Evolutionary conservation across 129 eudicot species (phyloP).

Genomic region (Dittrichia graveolens): DNA sequence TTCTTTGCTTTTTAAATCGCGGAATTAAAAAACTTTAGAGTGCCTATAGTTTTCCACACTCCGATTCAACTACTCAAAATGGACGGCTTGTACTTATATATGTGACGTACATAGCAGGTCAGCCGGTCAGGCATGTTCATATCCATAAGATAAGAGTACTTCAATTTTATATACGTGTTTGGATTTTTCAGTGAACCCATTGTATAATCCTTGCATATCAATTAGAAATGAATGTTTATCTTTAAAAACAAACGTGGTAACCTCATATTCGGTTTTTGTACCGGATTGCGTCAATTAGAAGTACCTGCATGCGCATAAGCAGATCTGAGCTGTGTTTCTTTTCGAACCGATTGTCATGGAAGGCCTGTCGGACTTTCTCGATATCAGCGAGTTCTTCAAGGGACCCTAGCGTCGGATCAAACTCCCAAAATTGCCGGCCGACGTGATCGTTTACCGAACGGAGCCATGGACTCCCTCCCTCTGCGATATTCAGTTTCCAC

Average conservation of each 20-base stretch:
- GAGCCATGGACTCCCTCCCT: slow-evolving; percentile 80
- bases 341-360: slow-evolving; percentile 55
- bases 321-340: slow-evolving; percentile 87
- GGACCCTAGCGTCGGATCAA: slow-evolving; percentile 66
- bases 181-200: neutral
- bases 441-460: slow-evolving; percentile 64
- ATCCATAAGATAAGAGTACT: neutral
- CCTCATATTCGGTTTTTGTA: neutral
- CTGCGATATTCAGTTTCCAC: slow-evolving; percentile 83
- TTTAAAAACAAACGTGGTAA: neutral
- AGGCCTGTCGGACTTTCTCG: slow-evolving; percentile 59
- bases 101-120: neutral
- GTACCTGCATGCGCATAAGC: slow-evolving; percentile 87
- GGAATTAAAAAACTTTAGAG: neutral
- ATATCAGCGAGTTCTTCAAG: slow-evolving; percentile 66
- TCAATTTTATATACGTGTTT: neutral
- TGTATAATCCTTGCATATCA: slow-evolving; percentile 18
- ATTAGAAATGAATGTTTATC: neutral
- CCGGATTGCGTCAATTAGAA: slow-evolving; percentile 5
- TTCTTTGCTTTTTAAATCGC: slow-evolving; percentile 12
- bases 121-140: neutral
- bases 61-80: slow-evolving; percentile 5
- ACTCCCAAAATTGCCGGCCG: slow-evolving; percentile 89
- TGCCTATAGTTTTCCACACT: neutral
- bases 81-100: neutral